These are phyloP conservation scores for Coffea eugenioides DNA, from an alignment of 257 asterid genomes.

Conservation along the genomic window DNA sequence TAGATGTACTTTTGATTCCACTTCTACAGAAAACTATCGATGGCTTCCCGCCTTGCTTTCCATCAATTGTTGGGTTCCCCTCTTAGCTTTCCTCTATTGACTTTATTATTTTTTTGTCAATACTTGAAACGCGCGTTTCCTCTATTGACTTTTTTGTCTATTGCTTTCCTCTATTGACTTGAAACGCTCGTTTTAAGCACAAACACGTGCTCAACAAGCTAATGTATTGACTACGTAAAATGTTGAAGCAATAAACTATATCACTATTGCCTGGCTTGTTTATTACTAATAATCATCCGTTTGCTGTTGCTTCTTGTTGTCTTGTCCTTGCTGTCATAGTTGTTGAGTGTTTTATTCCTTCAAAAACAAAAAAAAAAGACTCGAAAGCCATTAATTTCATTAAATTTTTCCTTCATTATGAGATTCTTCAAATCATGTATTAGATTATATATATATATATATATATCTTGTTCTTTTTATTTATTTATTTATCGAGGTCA, in stretches of 20 bases:
- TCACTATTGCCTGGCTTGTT: slow-evolving; percentile 53
- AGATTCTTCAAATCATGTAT: slow-evolving; percentile 50
- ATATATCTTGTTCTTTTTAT: no score
- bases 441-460: slow-evolving; percentile 1
- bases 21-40: no score
- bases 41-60: no score
- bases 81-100: no score
- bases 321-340: slow-evolving; percentile 39
- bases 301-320: slow-evolving; percentile 22
- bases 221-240: no score
- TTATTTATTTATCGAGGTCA: slow-evolving; percentile 19
- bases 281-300: slow-evolving; percentile 25
- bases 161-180: slow-evolving; percentile 38
- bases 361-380: background rate
- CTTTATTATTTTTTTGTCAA: no score
- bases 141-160: no score
- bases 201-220: slow-evolving; percentile 20
- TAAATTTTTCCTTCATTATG: slow-evolving; percentile 12
- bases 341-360: slow-evolving; percentile 31
- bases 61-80: no score
- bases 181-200: slow-evolving; percentile 59
- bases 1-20: no score
- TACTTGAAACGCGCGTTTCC: no score
- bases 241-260: slow-evolving; percentile 45
- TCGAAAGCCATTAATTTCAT: background rate